Conservation (phyloP, 2,329 filamentous ascomycete species). For the Thyridium curvatum region DNA sequence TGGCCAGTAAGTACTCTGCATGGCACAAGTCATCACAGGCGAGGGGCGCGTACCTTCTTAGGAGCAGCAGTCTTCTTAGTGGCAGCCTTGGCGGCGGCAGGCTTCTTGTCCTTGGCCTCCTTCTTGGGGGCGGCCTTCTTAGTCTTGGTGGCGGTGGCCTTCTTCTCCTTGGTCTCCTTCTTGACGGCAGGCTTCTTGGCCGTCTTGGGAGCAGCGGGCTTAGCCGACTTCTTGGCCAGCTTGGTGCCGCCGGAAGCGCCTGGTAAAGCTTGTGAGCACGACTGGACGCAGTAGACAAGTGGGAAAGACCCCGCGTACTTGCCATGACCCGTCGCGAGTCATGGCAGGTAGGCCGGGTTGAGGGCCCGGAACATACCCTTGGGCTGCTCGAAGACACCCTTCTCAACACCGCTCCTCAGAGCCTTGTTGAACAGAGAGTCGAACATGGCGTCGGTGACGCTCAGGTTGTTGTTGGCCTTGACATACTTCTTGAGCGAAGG, state of each 20-base stretch:
- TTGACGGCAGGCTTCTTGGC: conserved; percentile 32
- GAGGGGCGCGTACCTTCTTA: too few species aligned
- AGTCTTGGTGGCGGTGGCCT: conserved; percentile 22
- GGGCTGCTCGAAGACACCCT: conserved; percentile 80
- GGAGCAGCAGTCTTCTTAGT: conserved; percentile 31
- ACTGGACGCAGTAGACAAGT: neutral
- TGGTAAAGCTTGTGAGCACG: conserved; percentile 21
- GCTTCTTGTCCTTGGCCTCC: conserved; percentile 23
- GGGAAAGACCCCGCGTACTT: too few species aligned
- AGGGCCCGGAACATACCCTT: conserved; percentile 60
- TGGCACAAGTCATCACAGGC: too few species aligned
- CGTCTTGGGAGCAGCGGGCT: conserved; percentile 59
- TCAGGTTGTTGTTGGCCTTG: conserved; percentile 46
- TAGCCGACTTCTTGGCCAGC: conserved; percentile 70
- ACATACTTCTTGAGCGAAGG: conserved; percentile 58
- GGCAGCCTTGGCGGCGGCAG: conserved; percentile 19
- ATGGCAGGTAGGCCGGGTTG: neutral
- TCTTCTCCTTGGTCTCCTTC: conserved; percentile 25
- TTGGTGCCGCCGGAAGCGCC: conserved; percentile 86
- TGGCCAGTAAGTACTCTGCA: too few species aligned
- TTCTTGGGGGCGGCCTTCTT: conserved; percentile 25
- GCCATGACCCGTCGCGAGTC: too few species aligned
- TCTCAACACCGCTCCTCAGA: conserved; percentile 74
- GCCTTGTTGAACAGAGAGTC: conserved; percentile 80
- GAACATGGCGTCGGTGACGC: conserved; percentile 48